phyloP scores from a whole-genome alignment of 805 yeast species.

The Schwanniomyces yamadae region DNA sequence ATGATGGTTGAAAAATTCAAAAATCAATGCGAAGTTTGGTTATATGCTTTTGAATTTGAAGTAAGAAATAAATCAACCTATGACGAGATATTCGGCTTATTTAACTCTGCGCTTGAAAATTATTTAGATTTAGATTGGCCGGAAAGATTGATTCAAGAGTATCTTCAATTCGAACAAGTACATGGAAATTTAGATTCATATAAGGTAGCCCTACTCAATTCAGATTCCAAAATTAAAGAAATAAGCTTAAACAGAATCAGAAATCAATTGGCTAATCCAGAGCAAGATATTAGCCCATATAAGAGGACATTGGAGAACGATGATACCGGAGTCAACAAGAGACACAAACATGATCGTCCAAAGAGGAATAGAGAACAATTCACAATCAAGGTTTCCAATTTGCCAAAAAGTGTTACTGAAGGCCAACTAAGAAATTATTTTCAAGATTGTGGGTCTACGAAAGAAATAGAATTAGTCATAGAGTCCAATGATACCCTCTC shows the following conservation, averaged over 20 bases:
- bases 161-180: conserved; percentile 35
- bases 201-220: conserved; percentile 18
- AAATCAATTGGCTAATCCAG: conserved; percentile 3
- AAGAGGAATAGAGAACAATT: conserved; percentile 58
- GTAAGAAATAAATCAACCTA: conserved; percentile 21
- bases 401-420: conserved; percentile 43
- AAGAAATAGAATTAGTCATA: conserved; percentile 27
- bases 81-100: conserved; percentile 21
- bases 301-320: conserved; percentile 11
- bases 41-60: conserved; percentile 43
- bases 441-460: conserved; percentile 58
- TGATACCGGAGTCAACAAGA: conserved; percentile 5
- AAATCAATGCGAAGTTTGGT: conserved; percentile 48
- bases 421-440: conserved; percentile 44
- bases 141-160: conserved; percentile 47
- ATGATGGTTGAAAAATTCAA: conserved; percentile 23
- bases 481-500: conserved; percentile 16
- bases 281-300: no score
- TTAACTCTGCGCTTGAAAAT: conserved; percentile 29
- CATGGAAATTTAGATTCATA: conserved; percentile 27
- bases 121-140: conserved; percentile 46
- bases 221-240: conserved; percentile 1
- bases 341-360: conserved; percentile 9
- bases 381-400: conserved; percentile 52
- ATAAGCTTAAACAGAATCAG: conserved; percentile 4